phyloP scores from a whole-genome alignment of 371 early-diverging fungal species.

The Polyrhizophydium stewartii region DNA sequence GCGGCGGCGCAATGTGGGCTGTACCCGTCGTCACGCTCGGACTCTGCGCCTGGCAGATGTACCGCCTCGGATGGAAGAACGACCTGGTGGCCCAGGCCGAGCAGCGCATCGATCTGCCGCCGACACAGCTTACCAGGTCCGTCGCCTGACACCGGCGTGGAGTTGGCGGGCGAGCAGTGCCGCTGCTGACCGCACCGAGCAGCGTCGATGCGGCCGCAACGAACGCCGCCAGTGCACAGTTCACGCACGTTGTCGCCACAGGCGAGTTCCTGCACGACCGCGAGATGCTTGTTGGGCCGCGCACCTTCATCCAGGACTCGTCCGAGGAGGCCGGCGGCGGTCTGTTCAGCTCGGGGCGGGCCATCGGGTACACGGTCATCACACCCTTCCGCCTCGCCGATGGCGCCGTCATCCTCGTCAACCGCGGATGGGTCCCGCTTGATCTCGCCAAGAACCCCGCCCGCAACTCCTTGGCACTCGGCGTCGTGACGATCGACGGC shows the following conservation, averaged over 20 bases:
- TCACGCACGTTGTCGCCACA: conserved; percentile 38
- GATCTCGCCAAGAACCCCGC: conserved; percentile 20
- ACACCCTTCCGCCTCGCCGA: conserved; percentile 80
- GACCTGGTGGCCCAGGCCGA: conserved; percentile 69
- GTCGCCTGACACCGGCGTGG: too few relatives aligned
- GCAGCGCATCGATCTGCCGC: conserved; percentile 30
- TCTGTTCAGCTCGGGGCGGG: conserved; percentile 2
- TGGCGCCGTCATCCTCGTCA: conserved; percentile 62
- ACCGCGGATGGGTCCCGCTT: conserved; percentile 84
- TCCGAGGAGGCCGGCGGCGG: conserved; percentile 14
- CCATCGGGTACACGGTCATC: conserved; percentile 70
- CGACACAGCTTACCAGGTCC: neutral
- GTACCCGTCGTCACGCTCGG: conserved; percentile 78
- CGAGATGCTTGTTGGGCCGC: conserved; percentile 77
- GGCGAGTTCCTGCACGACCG: conserved; percentile 69
- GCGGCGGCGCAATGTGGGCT: conserved; percentile 33
- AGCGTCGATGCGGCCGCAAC: too few relatives aligned
- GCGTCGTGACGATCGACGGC: conserved; percentile 56
- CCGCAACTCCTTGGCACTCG: conserved; percentile 11
- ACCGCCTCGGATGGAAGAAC: conserved; percentile 86
- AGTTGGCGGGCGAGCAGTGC: too few relatives aligned
- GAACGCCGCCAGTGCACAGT: neutral
- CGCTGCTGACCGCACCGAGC: too few relatives aligned
- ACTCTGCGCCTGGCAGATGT: conserved; percentile 88
- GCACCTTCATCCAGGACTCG: conserved; percentile 39